Evolutionary conservation across 495 filamentous ascomycete species (phyloP), one percentile per base, ranked within the genome.

Genomic region (Daldinia loculata): DNA sequence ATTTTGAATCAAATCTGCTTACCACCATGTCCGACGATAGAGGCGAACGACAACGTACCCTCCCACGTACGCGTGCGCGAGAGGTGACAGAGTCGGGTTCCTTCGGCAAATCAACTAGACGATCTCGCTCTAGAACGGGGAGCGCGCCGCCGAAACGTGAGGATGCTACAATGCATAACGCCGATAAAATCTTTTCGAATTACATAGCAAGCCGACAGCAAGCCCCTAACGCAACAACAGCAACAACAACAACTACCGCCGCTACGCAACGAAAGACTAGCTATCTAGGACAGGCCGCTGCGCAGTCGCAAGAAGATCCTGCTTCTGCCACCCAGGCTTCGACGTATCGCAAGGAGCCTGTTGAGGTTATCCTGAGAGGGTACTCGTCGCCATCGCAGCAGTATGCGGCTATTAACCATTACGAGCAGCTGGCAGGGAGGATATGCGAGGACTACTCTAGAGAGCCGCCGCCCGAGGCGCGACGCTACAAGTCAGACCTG

Each of bases 371-470:
- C 27, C 82, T 97, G 26, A 90, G 92, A 66, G 94, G 94, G n/a
- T 97, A 92, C 79, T 86, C 88, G 36, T 84, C 84, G 38, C 84
- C 89, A 50, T 82, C 85, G 39, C 83, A 86, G 29, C 92, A 95
- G 80, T 97, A 93, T 84, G 91, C 93, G 32, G 93, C 92, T 26
- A 90, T 97, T 68, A 89, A 90, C 74, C 89, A 91, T 75, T 97
- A 90, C 78, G 94, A 97, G 82, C 84, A 89, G 55, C 89, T 93
- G 45, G 86, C 84, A 56, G 93, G 94, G 39, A 80, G 88, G 62
- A 93, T 97, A 75, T 95, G 92, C 78, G 94, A 97, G 80, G 93
- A 97, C 77, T 97, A 97, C 78, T 87, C 92, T 4, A 89, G 94
- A 63, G 87, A 89, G 26, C 85, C 90, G 4, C 89, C 89, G 2